Evolutionary conservation across 139 green algal species (phyloP), one percentile per base, ranked within the genome.

Genomic region (Limnomonas spitsbergensis): DNA sequence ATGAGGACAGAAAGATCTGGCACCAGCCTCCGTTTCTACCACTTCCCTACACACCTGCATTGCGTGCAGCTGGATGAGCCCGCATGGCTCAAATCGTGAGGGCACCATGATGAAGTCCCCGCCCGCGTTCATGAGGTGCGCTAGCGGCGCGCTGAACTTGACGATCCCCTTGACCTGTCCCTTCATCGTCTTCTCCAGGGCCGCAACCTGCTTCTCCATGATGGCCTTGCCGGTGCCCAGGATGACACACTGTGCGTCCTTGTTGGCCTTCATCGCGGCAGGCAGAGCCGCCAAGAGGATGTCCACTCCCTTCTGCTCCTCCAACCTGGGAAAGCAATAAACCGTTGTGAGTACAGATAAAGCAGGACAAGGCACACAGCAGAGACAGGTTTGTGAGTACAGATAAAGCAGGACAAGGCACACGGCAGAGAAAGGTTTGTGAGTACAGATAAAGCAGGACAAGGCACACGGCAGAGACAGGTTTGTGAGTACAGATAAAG

Each of bases 261-360:
- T 35, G 66, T 71, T 79, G 78, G 53, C 26, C 20, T 4, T 27
- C 3, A 73, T 26, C 20, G 68, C 20, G 54, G 3, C 14, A 7
- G 39, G 39, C 39, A 75, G 4, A 27, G 80, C 77, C 53, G 87
- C 88, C 40, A 97, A 80, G 74, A 99, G 85, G 84, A 99, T 97
- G 87, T 99, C 96, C 69, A 97, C 94, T 42, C 96, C 96, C 86
- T 99, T 99, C 89, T 98, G 95, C 91, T 98, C 95, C 88, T 98
- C 94, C 74, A 98, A 91, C 31, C 94, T 73, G 66, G n/a, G n/a
- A n/a, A n/a, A n/a, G n/a, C n/a, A n/a, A n/a, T n/a, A n/a, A n/a
- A n/a, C n/a, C n/a, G n/a, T n/a, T n/a, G n/a, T n/a, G n/a, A n/a
- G n/a, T n/a, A n/a, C n/a, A n/a, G n/a, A n/a, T n/a, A n/a, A n/a